These are phyloP conservation scores for Parathielavia appendiculata DNA, from an alignment of 495 filamentous ascomycete species.

Conservation along the genomic window DNA sequence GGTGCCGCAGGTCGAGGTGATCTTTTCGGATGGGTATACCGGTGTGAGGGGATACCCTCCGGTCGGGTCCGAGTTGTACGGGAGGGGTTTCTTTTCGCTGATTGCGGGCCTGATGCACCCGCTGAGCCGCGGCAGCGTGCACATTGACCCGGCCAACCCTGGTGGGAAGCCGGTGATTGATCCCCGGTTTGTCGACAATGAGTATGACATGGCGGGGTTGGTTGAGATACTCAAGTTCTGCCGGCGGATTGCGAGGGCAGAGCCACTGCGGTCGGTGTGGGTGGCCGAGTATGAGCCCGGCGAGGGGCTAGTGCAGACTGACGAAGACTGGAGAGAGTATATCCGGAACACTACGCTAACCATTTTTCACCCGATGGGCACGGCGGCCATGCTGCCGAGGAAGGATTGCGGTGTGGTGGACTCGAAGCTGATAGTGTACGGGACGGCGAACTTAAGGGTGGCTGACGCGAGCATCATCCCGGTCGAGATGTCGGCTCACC, in stretches of 20 bases:
- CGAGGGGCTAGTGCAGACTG: conserved; percentile 15
- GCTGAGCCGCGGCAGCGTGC: conserved; percentile 50
- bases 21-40: conserved; percentile 31
- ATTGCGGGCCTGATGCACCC: conserved; percentile 40
- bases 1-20: conserved; percentile 33
- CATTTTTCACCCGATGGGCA: conserved; percentile 38
- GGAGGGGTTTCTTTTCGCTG: conserved; percentile 39
- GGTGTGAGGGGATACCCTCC: conserved; percentile 34
- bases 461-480: conserved; percentile 36
- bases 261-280: conserved; percentile 23
- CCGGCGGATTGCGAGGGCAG: conserved; percentile 18
- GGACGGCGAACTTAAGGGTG: conserved; percentile 32
- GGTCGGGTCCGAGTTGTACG: conserved; percentile 21
- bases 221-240: conserved; percentile 23
- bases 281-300: conserved; percentile 30
- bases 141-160: conserved; percentile 35
- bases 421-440: conserved; percentile 42
- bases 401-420: conserved; percentile 47
- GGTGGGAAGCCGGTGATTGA: conserved; percentile 21
- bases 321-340: conserved; percentile 25
- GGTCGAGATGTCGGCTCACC: conserved; percentile 28
- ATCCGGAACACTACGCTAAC: conserved; percentile 16
- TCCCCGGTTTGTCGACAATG: conserved; percentile 24
- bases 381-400: conserved; percentile 46
- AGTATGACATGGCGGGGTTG: conserved; percentile 24